Base-by-base conservation (phyloP, 83 land plant species). In the Diphasiastrum complanatum region DNA sequence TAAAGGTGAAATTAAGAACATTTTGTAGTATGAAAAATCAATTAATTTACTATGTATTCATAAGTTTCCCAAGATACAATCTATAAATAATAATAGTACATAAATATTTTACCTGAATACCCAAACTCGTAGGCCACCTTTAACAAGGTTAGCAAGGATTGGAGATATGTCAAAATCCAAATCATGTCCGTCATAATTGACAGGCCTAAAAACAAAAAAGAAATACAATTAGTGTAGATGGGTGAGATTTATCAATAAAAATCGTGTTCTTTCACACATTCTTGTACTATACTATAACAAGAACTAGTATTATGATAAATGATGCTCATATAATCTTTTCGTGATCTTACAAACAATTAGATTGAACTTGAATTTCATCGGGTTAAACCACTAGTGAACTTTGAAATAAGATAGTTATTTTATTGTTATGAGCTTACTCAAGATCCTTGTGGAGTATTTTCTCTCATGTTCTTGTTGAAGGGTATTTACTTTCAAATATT, bases 111-210 rank as follows among this genome's bases (percentile, higher is more conserved):
- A 83, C 95, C 95, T 89, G 83, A 80, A 89, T 28, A 85, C 36
- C 91, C 86, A 85, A 53, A 89, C 82, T 18, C 82, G 95, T 34
- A 89, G 68, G 19, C 69, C 53, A 29, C 67, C 40, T 20, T 60
- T 50, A 19, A 85, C 51, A 29, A 85, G 77, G 45, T 38, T 69
- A 47, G 69, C 67, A 23, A 85, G 83, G 45, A 76, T 24, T 4
- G 90, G 90, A 64, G 83, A 74, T 29, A 88, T 88, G 74, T 82
- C 45, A 61, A 73, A 78, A 61, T 59, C 62, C 12, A 61, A 72
- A 72, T 88, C 95, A 20, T 67, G 49, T 0, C 68, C 43, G 28
- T 57, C 65, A 74, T 85, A 88, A 31, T 79, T 63, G 23, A 88
- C 25, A 19, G 64, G 22, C 18, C 95, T 88, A 82, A n/a, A 58